A percentile compares a stretch with the other conserved stretches of the same genome.
Evolutionary conservation across 129 eudicot genomes (phyloP).

Genomic region (Heracleum sosnowskyi): DNA sequence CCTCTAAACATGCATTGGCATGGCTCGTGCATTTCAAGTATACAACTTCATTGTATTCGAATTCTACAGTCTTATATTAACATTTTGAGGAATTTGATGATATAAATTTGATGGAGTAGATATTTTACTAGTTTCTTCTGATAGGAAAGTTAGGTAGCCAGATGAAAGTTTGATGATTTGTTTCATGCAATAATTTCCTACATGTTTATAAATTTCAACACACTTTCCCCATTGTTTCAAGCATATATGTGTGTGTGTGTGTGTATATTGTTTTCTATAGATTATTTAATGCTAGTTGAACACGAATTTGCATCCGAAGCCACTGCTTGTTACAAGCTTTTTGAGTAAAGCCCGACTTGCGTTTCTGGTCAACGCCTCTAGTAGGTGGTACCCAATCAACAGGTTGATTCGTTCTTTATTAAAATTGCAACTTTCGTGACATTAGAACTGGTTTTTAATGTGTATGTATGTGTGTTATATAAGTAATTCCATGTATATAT

Average conservation of each 20-base stretch:
- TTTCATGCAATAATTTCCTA: too few relatives aligned
- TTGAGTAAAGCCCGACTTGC: background rate
- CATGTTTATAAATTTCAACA: too few relatives aligned
- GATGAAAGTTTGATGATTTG: too few relatives aligned
- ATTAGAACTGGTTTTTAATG: background rate
- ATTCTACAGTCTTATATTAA: background rate
- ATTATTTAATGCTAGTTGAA: background rate
- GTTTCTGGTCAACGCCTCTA: background rate
- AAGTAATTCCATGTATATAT: background rate
- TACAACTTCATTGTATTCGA: too few relatives aligned
- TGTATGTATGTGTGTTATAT: background rate
- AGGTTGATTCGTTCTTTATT: background rate
- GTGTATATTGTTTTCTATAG: too few relatives aligned
- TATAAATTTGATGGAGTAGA: too few relatives aligned
- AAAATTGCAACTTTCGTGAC: background rate
- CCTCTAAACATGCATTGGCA: background rate
- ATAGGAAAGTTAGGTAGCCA: too few relatives aligned
- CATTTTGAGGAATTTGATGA: background rate
- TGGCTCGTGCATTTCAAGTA: background rate
- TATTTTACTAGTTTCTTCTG: too few relatives aligned
- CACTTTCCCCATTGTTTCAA: too few relatives aligned
- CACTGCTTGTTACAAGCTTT: background rate
- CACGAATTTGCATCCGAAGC: background rate
- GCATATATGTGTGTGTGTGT: too few relatives aligned
- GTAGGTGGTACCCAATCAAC: background rate